These are phyloP conservation scores for Acacia concinna DNA, from an alignment of 331 rosid species.

Conservation along the genomic window DNA sequence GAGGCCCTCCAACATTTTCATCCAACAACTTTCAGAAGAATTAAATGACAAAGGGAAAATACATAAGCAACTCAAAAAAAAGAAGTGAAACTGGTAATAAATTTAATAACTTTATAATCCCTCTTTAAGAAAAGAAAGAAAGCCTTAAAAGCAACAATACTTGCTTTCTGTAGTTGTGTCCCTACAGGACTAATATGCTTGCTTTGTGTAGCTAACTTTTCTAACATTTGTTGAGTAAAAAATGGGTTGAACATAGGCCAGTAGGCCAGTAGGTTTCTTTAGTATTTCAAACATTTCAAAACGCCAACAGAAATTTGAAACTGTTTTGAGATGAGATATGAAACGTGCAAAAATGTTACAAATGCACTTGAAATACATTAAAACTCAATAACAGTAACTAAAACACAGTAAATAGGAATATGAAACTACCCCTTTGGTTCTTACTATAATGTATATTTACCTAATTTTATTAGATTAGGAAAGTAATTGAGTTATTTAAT, in stretches of 20 bases:
- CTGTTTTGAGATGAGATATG: background rate
- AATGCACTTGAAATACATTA: background rate
- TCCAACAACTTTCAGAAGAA: background rate
- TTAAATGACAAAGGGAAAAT: background rate
- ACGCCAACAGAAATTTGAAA: background rate
- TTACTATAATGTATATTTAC: no score
- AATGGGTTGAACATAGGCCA: background rate
- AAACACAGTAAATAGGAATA: background rate
- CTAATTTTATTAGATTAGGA: no score
- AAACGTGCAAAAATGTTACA: background rate
- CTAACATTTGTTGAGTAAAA: background rate
- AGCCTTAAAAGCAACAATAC: background rate
- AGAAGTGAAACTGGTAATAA: background rate
- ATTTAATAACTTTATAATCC: background rate
- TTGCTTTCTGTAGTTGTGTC: background rate
- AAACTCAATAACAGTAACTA: background rate
- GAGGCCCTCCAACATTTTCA: background rate
- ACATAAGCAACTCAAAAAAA: background rate
- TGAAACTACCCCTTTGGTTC: no score
- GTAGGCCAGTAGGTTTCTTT: background rate
- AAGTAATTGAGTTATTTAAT: no score
- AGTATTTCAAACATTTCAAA: background rate
- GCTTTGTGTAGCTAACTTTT: background rate
- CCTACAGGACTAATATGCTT: background rate
- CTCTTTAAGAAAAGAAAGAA: background rate